Percentiles rank a stretch among this genome's conserved stretches.
These are phyloP conservation scores for Aciculosporium take DNA, from an alignment of 2,329 filamentous ascomycete species.

Conservation along the genomic window DNA sequence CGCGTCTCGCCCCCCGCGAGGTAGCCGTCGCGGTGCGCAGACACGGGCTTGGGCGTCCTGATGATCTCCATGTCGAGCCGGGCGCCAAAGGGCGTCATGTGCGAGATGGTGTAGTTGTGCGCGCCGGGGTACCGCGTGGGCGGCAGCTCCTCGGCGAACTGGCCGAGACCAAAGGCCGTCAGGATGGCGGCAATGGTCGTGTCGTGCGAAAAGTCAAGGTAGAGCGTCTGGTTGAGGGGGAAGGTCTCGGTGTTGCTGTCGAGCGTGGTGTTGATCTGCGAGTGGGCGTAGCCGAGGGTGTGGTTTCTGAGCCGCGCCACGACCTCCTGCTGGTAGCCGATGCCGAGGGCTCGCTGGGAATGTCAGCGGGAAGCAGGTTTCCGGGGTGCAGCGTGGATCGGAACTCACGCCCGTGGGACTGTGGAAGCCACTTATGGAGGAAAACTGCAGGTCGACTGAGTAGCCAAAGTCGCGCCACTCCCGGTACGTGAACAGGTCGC, in stretches of 20 bases:
- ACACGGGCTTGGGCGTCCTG: slow-evolving; percentile 48
- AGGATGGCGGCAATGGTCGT: slow-evolving; percentile 58
- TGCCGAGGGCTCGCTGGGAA: slow-evolving; percentile 49
- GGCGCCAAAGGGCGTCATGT: slow-evolving; percentile 58
- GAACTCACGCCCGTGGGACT: slow-evolving; percentile 46
- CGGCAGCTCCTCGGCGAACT: slow-evolving; percentile 49
- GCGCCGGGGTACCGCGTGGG: slow-evolving; percentile 37
- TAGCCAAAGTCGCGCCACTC: slow-evolving; percentile 66
- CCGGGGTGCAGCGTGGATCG: not conserved
- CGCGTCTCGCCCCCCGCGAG: slow-evolving; percentile 39
- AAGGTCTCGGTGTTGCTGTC: slow-evolving; percentile 56
- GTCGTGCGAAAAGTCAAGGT: slow-evolving; percentile 69
- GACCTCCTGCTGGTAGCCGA: slow-evolving; percentile 60
- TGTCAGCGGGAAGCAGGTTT: not conserved
- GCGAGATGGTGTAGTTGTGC: slow-evolving; percentile 50
- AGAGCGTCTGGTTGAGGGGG: slow-evolving; percentile 57
- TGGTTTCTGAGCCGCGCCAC: slow-evolving; percentile 57
- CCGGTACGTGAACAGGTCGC: slow-evolving; percentile 57
- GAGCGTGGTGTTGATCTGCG: slow-evolving; percentile 54
- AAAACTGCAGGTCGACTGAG: slow-evolving; percentile 51
- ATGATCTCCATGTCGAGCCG: slow-evolving; percentile 64
- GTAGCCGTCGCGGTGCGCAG: slow-evolving; percentile 39
- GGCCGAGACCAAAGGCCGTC: slow-evolving; percentile 56
- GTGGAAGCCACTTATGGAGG: slow-evolving; percentile 45
- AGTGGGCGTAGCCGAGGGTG: slow-evolving; percentile 41